These are phyloP conservation scores for Funneliformis mosseae DNA, from an alignment of 192 early-diverging fungal genomes.

Conservation along the genomic window DNA sequence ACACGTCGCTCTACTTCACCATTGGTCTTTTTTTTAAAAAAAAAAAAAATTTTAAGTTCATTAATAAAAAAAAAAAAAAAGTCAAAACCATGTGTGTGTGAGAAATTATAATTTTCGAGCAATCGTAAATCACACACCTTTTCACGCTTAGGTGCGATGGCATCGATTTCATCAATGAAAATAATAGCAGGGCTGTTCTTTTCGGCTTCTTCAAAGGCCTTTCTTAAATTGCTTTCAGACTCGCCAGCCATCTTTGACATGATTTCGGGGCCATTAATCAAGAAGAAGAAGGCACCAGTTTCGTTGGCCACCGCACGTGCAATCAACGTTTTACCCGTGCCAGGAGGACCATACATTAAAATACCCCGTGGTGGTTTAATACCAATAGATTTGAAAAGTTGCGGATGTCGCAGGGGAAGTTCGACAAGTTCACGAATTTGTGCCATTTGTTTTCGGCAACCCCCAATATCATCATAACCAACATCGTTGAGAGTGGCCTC, in stretches of 20 bases:
- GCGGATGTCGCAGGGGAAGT: conserved; percentile 95
- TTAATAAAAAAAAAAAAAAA: too few relatives aligned
- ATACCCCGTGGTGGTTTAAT: conserved; percentile 99
- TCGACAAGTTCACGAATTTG: conserved; percentile 99
- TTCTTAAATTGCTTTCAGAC: conserved; percentile 94
- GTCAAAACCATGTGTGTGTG: too few relatives aligned
- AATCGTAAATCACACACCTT: conserved; percentile 51
- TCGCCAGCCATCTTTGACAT: conserved; percentile 99
- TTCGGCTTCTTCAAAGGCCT: conserved; percentile 98
- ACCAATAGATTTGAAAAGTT: conserved; percentile 98
- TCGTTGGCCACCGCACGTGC: conserved; percentile 99
- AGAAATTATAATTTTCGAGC: background rate
- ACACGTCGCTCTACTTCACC: conserved; percentile 99
- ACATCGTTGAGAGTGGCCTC: conserved; percentile 90
- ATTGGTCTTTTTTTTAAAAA: conserved; percentile 86
- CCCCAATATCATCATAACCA: conserved; percentile 99
- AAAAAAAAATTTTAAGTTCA: too few relatives aligned
- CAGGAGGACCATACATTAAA: conserved; percentile 97
- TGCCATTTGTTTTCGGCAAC: conserved; percentile 97
- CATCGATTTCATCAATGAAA: conserved; percentile 99
- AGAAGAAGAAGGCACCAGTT: conserved; percentile 99
- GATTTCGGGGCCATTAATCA: conserved; percentile 99
- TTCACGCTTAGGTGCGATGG: conserved; percentile 99
- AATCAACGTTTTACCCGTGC: conserved; percentile 99
- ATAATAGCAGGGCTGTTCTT: conserved; percentile 97